These are phyloP conservation scores for Aspergillus incahuasiensis DNA, from an alignment of 495 filamentous ascomycete species.

Conservation along the genomic window DNA sequence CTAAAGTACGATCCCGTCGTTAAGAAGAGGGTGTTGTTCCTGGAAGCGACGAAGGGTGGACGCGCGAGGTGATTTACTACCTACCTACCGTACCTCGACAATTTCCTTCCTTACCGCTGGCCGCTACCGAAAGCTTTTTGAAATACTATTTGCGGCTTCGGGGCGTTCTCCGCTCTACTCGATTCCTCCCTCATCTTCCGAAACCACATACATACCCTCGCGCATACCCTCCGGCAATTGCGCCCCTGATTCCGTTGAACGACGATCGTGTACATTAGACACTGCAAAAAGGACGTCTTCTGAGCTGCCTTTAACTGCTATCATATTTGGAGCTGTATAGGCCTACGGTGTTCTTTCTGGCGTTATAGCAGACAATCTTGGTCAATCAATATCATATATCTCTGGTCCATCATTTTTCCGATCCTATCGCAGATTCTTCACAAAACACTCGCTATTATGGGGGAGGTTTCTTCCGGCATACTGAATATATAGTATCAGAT, in stretches of 20 bases:
- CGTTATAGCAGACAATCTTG: constrained; percentile 26
- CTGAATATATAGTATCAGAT: neutral
- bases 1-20: constrained; percentile 98
- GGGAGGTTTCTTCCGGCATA: neutral
- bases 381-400: constrained; percentile 21
- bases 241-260: constrained; percentile 3
- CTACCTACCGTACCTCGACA: neutral
- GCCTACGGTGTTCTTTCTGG: constrained; percentile 23
- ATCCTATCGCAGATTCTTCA: neutral
- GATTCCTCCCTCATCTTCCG: neutral
- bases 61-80: constrained; percentile 29
- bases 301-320: neutral
- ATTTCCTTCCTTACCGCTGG: neutral
- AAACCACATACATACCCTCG: neutral
- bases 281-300: constrained; percentile 8
- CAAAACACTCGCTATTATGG: neutral
- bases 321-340: constrained; percentile 13
- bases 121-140: neutral
- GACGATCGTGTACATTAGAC: constrained; percentile 28
- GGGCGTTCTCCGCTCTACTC: neutral
- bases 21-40: constrained; percentile 90
- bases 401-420: neutral
- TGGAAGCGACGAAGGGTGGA: constrained; percentile 75
- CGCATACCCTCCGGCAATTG: neutral
- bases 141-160: neutral